phyloP scores from a whole-genome alignment of 805 yeast species.

The Pichia thaimueangensis region DNA sequence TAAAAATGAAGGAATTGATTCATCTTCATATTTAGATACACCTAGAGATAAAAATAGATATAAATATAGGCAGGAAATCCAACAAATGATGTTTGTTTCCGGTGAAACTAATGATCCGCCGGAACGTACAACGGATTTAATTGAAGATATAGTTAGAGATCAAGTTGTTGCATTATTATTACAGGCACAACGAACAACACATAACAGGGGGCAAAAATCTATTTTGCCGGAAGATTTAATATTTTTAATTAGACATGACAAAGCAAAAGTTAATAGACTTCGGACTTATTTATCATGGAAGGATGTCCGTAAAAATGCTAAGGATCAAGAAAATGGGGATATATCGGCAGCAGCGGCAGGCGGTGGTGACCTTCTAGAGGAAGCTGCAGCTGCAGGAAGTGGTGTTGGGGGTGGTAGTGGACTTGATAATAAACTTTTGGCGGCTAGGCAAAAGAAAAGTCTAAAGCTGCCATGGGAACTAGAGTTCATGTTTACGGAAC shows the following conservation, averaged over 20 bases:
- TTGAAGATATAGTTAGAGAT: conserved; percentile 91
- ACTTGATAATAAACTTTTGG: conserved; percentile 36
- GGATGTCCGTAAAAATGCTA: conserved; percentile 80
- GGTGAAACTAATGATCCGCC: conserved; percentile 97
- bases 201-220: conserved; percentile 71
- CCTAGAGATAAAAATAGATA: conserved; percentile 38
- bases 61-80: conserved; percentile 86
- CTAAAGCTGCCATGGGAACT: conserved; percentile 93
- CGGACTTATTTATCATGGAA: conserved; percentile 95
- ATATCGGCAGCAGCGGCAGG: conserved; percentile 22
- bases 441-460: conserved; percentile 58
- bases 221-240: conserved; percentile 91
- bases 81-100: conserved; percentile 97
- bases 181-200: conserved; percentile 74
- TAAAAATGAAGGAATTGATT: neutral
- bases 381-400: conserved; percentile 13
- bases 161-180: conserved; percentile 82
- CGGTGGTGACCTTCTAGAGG: conserved; percentile 31
- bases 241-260: conserved; percentile 85
- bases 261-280: conserved; percentile 85
- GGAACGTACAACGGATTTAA: conserved; percentile 80
- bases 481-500: conserved; percentile 88
- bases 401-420: conserved; percentile 33
- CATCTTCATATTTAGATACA: conserved; percentile 1
- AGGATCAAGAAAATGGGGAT: conserved; percentile 52